These are phyloP conservation scores for Bocquillonia castaneifolia DNA, from an alignment of 441 rosid genomes.

Conservation along the genomic window DNA sequence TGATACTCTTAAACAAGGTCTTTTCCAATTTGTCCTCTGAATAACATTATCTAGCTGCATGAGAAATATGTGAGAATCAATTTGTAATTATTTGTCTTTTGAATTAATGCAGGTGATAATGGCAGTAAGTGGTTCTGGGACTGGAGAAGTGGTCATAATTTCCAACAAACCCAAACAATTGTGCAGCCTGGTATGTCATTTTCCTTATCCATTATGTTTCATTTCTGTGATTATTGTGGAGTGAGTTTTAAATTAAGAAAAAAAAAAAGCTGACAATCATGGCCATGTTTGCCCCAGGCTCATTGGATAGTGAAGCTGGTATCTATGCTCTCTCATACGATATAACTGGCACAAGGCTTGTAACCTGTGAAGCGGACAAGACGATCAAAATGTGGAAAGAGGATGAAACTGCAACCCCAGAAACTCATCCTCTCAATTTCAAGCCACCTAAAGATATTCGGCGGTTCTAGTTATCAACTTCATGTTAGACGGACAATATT, in stretches of 20 bases:
- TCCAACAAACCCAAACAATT: constrained; percentile 90
- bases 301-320: constrained; percentile 98
- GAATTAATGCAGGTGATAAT: constrained; percentile 63
- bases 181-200: constrained; percentile 77
- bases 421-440: constrained; percentile 87
- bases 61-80: too few species aligned
- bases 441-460: constrained; percentile 95
- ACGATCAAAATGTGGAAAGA: constrained; percentile 99
- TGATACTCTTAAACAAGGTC: neutral
- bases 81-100: neutral
- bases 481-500: neutral
- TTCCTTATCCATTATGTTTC: neutral
- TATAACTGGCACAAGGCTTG: constrained; percentile 70
- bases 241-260: too few species aligned
- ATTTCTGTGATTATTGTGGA: neutral
- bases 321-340: constrained; percentile 79
- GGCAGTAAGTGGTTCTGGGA: constrained; percentile 99
- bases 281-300: constrained; percentile 43
- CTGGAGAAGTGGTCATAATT: constrained; percentile 96
- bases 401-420: constrained; percentile 85
- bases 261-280: neutral
- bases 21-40: neutral
- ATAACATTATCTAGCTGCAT: too few species aligned
- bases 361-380: constrained; percentile 89
- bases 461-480: constrained; percentile 46